Conservation (phyloP, 805 yeast species). For the Hyphopichia homilentoma region DNA sequence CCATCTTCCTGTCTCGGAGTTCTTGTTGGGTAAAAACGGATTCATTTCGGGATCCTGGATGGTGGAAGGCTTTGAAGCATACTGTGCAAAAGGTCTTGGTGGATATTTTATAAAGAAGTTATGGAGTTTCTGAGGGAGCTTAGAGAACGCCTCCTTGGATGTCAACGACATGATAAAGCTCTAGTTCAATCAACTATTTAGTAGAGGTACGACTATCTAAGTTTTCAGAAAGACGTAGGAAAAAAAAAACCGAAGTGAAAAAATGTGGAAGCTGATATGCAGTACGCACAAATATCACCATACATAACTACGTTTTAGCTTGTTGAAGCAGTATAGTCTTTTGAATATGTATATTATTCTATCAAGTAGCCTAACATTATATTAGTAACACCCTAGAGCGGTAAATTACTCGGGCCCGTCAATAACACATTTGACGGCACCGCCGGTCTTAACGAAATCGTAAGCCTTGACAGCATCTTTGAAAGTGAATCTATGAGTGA, state of each 20-base stretch:
- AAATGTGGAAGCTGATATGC: too few relatives aligned
- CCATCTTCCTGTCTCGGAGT: conserved; percentile 73
- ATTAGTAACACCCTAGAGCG: too few relatives aligned
- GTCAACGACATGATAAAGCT: conserved; percentile 24
- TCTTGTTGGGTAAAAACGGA: conserved; percentile 83
- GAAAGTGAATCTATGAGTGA: conserved; percentile 41
- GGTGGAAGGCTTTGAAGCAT: conserved; percentile 60
- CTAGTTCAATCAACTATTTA: too few relatives aligned
- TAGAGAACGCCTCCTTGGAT: conserved; percentile 45
- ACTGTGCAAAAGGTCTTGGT: conserved; percentile 71
- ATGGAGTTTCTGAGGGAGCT: conserved; percentile 67
- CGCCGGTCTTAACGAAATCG: conserved; percentile 64
- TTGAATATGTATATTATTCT: too few relatives aligned
- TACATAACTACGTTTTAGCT: too few relatives aligned
- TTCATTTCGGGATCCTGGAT: conserved; percentile 70
- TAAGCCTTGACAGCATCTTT: conserved; percentile 71
- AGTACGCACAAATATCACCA: too few relatives aligned
- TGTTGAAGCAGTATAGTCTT: too few relatives aligned
- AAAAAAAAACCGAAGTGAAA: too few relatives aligned
- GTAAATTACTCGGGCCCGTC: conserved; percentile 58
- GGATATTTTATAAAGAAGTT: conserved; percentile 80
- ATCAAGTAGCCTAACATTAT: too few relatives aligned
- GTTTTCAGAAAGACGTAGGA: too few relatives aligned
- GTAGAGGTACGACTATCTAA: too few relatives aligned
- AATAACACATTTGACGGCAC: conserved; percentile 76